phyloP scores from a whole-genome alignment of 805 yeast genomes.

The Groenewaldozyma salmanticensis region DNA sequence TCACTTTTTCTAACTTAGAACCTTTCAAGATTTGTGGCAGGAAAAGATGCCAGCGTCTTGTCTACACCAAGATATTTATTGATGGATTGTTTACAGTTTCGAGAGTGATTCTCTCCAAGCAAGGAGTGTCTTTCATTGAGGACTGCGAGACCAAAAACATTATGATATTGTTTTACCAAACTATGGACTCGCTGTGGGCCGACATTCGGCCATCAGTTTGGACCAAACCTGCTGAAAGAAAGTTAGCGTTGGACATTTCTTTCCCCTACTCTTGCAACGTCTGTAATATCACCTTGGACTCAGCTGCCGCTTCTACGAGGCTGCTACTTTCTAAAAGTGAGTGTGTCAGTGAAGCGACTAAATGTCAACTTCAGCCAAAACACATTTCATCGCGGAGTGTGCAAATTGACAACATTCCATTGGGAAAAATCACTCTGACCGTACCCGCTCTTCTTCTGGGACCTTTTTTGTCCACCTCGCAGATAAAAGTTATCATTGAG shows the following conservation, averaged over 20 bases:
- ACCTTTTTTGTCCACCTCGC: too few species aligned
- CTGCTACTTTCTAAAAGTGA: conserved; percentile 6
- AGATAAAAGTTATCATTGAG: conserved; percentile 23
- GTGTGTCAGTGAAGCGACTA: too few species aligned
- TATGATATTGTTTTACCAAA: conserved; percentile 15
- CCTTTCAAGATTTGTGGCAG: background rate
- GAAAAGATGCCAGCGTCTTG: too few species aligned
- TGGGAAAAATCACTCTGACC: too few species aligned
- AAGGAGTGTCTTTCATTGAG: conserved; percentile 22
- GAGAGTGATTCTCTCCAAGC: conserved; percentile 20
- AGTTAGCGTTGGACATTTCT: conserved; percentile 10
- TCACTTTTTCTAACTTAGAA: background rate
- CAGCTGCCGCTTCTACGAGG: conserved; percentile 4
- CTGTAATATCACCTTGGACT: conserved; percentile 4
- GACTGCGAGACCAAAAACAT: conserved; percentile 7
- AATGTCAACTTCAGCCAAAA: too few species aligned
- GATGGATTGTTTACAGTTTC: conserved; percentile 30
- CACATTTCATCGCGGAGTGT: too few species aligned
- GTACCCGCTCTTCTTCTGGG: too few species aligned
- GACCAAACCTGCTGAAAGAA: conserved; percentile 14
- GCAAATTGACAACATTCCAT: too few species aligned
- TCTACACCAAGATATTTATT: conserved; percentile 18
- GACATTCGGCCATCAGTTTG: conserved; percentile 12
- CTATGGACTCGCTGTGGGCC: conserved; percentile 18
- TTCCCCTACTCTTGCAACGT: conserved; percentile 2